These are phyloP conservation scores for Rhizoctonia solani DNA, from an alignment of 1,284 basidiomycete genomes.

Conservation along the genomic window DNA sequence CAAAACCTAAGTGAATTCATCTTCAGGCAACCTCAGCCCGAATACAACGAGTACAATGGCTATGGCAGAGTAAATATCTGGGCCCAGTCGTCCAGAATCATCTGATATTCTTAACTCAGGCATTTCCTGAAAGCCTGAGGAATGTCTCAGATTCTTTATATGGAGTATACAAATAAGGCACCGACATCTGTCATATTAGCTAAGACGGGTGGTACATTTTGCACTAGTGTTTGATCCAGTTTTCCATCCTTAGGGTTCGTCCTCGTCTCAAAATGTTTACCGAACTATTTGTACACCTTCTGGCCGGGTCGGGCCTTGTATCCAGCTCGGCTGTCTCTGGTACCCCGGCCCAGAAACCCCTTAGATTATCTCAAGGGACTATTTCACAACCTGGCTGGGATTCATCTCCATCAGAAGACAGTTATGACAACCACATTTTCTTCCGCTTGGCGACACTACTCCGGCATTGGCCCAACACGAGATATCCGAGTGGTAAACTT, in stretches of 20 bases:
- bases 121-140: too few relatives aligned
- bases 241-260: not conserved
- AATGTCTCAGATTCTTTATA: too few relatives aligned
- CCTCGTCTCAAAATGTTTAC: not conserved
- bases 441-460: slow-evolving; percentile 50
- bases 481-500: slow-evolving; percentile 52
- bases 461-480: slow-evolving; percentile 58
- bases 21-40: too few relatives aligned
- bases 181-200: not conserved
- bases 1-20: too few relatives aligned
- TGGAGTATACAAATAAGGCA: too few relatives aligned
- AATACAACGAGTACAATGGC: too few relatives aligned
- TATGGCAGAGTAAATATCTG: too few relatives aligned
- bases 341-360: not conserved
- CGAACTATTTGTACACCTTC: not conserved
- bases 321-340: not conserved
- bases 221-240: not conserved
- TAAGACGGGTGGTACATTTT: not conserved
- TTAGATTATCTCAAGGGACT: not conserved
- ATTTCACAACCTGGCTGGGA: not conserved
- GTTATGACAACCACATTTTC: slow-evolving; percentile 48
- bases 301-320: not conserved
- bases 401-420: not conserved
- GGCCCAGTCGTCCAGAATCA: too few relatives aligned
- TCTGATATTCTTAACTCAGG: too few relatives aligned